Evolutionary conservation across 2,329 filamentous ascomycete species (phyloP), one percentile per base, ranked within the genome.

Genomic region (Aureobasidium sp.): DNA sequence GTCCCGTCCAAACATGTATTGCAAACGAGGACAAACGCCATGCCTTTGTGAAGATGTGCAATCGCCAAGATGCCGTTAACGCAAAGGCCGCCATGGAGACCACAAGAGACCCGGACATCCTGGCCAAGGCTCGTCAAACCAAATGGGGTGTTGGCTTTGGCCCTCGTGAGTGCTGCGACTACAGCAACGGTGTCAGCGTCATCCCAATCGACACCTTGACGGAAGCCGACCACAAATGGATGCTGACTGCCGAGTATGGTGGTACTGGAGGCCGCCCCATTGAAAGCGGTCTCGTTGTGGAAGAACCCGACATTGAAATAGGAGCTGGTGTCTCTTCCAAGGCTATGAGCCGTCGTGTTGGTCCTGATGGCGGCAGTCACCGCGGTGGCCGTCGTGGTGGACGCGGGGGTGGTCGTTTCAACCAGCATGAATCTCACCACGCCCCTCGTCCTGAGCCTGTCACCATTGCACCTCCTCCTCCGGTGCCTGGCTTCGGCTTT

Each of bases 1-100:
- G 94, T 63, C 81, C 87, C 59, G 94, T 99, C 4, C 94, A 99
- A 75, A 97, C 93, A 1, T 97, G 93, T 76, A 99, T 99, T 67
- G 92, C 97, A 67, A 97, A 99, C 78, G 89, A 91, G 71, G 94
- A 99, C 71, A 99, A 97, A 78, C 89, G 94, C 20, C 94, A 99
- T 75, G 94, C 94, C 6, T 99, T 99, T 73, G 93, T 99, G 71
- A 99, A 99, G 78, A 99, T 99, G 94, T 84, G 94, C 67, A 94
- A 85, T 66, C 90, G 95, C 41, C 82, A 85, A 65, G 91, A 96
- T 74, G 93, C 94, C 15, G 83, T 96, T 63, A 79, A 75, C 65
- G 94, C 94, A 56, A 95, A 95, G 73, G 84, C 88, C 41, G 90
- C 87, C 57, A 96, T 97, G 86, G 92, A 97, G 73, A 90, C 87